phyloP scores from a whole-genome alignment of 2,329 filamentous ascomycete genomes.

The Aureobasidium sp. region DNA sequence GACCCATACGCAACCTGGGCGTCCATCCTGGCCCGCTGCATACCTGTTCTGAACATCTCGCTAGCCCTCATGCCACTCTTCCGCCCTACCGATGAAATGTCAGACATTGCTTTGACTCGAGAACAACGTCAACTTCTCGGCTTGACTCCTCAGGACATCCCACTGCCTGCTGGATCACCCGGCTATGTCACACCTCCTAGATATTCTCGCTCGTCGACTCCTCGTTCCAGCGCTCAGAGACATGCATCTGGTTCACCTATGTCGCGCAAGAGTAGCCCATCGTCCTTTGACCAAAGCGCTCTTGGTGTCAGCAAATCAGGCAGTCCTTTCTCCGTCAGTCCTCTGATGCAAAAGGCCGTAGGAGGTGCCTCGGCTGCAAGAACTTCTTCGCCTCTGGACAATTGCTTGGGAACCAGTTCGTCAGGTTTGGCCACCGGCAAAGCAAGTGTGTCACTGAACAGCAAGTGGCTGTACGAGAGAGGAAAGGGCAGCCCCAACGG shows the following conservation, averaged over 20 bases:
- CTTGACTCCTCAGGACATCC: conserved; percentile 58
- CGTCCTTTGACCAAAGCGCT: conserved; percentile 17
- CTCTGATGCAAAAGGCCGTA: conserved; percentile 63
- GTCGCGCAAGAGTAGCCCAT: conserved; percentile 28
- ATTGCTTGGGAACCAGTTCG: conserved; percentile 38
- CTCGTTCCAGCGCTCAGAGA: conserved; percentile 40
- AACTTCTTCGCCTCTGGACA: conserved; percentile 41
- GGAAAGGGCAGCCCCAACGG: conserved; percentile 50
- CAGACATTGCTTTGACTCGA: conserved; percentile 87
- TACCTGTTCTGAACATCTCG: conserved; percentile 56
- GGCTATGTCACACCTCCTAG: conserved; percentile 75
- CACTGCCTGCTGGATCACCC: conserved; percentile 59
- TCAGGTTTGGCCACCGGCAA: conserved; percentile 56
- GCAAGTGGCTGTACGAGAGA: conserved; percentile 91
- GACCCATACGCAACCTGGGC: conserved; percentile 35
- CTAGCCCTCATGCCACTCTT: conserved; percentile 66
- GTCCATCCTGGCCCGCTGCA: conserved; percentile 46
- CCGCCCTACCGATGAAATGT: conserved; percentile 65
- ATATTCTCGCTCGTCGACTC: conserved; percentile 70
- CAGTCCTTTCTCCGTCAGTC: conserved; percentile 34
- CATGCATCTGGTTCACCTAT: conserved; percentile 30
- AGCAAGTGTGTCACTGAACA: conserved; percentile 73
- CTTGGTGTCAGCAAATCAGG: conserved; percentile 15
- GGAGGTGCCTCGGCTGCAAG: conserved; percentile 44
- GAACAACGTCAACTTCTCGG: conserved; percentile 79